These are phyloP conservation scores for Posidonia australis DNA, from an alignment of 106 monocot species.

Conservation along the genomic window DNA sequence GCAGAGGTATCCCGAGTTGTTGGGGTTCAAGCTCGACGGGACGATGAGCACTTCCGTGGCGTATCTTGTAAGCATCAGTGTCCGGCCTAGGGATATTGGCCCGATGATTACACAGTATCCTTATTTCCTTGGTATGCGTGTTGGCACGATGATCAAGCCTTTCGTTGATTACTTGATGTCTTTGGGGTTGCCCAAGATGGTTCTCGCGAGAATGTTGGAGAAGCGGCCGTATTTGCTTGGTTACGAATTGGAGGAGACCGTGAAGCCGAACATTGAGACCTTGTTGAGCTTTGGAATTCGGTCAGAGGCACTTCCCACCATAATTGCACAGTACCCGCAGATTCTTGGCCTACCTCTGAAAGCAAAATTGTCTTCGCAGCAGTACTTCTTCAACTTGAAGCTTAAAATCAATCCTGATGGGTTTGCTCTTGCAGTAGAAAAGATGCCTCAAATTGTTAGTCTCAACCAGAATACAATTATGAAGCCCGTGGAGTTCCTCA, in stretches of 20 bases:
- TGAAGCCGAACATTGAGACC: conserved; percentile 32
- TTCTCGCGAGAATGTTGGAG: conserved; percentile 29
- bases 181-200: conserved; percentile 28
- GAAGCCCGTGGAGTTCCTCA: conserved; percentile 33
- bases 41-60: conserved; percentile 46
- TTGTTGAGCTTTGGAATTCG: conserved; percentile 23
- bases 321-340: conserved; percentile 32
- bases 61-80: conserved; percentile 28
- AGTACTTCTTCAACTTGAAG: conserved; percentile 41
- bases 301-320: conserved; percentile 10
- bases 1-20: conserved; percentile 27
- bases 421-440: conserved; percentile 30
- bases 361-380: conserved; percentile 36
- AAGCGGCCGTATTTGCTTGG: conserved; percentile 34
- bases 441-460: conserved; percentile 31
- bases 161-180: conserved; percentile 24
- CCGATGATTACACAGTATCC: conserved; percentile 37
- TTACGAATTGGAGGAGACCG: conserved; percentile 30
- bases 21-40: conserved; percentile 40
- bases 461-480: conserved; percentile 28
- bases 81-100: conserved; percentile 33
- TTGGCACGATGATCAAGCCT: conserved; percentile 34
- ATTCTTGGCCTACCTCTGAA: conserved; percentile 33
- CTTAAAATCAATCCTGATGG: conserved; percentile 38
- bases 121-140: conserved; percentile 35